Conservation (phyloP, 2,329 filamentous ascomycete species). For the Penicillium aurantiogriseum region DNA sequence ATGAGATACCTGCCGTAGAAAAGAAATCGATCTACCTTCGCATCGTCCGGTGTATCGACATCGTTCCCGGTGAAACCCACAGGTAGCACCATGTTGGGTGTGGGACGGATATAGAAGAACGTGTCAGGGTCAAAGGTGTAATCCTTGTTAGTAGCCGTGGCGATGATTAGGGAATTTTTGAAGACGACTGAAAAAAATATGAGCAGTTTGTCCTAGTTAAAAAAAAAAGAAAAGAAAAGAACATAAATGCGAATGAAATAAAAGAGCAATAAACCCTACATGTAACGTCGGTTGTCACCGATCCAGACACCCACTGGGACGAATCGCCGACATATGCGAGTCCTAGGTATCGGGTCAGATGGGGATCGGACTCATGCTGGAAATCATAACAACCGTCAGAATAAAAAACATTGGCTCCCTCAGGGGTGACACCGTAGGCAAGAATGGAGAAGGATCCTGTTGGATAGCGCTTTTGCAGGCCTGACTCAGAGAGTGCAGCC, state of each 20-base stretch:
- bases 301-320: conserved; percentile 16
- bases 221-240: too few relatives aligned
- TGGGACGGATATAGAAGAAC: conserved; percentile 19
- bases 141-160: conserved; percentile 16
- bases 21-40: conserved; percentile 7
- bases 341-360: conserved; percentile 3
- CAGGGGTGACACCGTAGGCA: conserved; percentile 13
- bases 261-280: conserved; percentile 10
- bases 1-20: conserved; percentile 21
- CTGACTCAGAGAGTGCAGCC: neutral
- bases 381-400: conserved; percentile 13
- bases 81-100: conserved; percentile 8
- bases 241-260: neutral
- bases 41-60: conserved; percentile 10
- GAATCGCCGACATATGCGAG: conserved; percentile 22
- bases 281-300: conserved; percentile 18
- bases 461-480: conserved; percentile 16
- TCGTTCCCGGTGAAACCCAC: conserved; percentile 22
- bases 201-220: neutral
- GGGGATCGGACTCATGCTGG: too few relatives aligned
- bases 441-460: conserved; percentile 16
- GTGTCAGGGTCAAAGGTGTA: conserved; percentile 15
- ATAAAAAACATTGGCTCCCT: conserved; percentile 13
- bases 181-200: conserved; percentile 11
- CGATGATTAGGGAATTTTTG: conserved; percentile 7